Percentiles rank a stretch among this genome's conserved stretches.
These are phyloP conservation scores for Pisolithus marmoratus DNA, from an alignment of 768 basidiomycete species.

Conservation along the genomic window DNA sequence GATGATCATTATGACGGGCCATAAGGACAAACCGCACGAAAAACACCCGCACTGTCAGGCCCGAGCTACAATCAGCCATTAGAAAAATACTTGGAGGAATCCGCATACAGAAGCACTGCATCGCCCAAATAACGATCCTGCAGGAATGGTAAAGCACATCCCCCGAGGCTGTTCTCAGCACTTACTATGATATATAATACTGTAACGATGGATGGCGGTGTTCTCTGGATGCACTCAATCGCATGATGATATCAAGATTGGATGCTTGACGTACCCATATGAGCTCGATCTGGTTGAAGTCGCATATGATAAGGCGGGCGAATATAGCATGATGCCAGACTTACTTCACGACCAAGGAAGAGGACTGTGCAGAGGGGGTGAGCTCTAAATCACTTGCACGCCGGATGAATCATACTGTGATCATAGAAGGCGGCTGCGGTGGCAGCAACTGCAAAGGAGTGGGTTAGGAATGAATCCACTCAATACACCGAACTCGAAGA, in stretches of 20 bases:
- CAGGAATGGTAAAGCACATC: background rate
- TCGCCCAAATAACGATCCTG: slow-evolving; percentile 29
- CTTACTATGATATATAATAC: slow-evolving; percentile 22
- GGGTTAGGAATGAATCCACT: background rate
- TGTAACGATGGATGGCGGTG: slow-evolving; percentile 19
- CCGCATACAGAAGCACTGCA: slow-evolving; percentile 22
- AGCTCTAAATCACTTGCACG: background rate
- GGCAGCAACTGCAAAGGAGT: slow-evolving; percentile 20
- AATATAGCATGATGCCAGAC: background rate
- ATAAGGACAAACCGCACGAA: slow-evolving; percentile 10
- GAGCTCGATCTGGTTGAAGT: slow-evolving; percentile 19
- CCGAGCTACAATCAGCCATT: slow-evolving; percentile 2
- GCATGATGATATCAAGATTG: background rate
- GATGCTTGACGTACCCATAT: slow-evolving; percentile 21
- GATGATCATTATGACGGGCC: background rate
- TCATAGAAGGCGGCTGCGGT: slow-evolving; percentile 24
- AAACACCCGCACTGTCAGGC: slow-evolving; percentile 12
- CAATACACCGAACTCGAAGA: background rate
- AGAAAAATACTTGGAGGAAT: background rate
- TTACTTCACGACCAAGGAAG: slow-evolving; percentile 22
- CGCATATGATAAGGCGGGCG: background rate
- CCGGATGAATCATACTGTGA: slow-evolving; percentile 13
- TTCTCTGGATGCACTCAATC: slow-evolving; percentile 14
- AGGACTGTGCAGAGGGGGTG: slow-evolving; percentile 11
- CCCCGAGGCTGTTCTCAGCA: background rate